These are phyloP conservation scores for Wickerhamiella infanticola DNA, from an alignment of 1,139 yeast species.

Conservation along the genomic window DNA sequence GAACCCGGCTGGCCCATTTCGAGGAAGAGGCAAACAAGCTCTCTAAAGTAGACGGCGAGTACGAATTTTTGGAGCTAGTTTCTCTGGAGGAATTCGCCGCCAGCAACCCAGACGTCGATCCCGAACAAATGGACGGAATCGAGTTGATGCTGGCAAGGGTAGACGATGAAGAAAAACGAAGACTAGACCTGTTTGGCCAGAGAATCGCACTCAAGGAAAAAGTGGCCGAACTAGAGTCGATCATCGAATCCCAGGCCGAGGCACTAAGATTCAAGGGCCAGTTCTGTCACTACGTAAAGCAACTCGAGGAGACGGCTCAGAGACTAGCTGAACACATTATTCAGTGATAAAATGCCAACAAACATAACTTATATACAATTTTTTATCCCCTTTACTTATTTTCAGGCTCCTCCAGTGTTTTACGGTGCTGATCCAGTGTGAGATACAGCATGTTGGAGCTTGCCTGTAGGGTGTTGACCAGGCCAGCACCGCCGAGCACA, in stretches of 20 bases:
- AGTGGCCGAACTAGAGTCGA: slow-evolving; percentile 13
- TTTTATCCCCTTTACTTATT: background rate
- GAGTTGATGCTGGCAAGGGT: slow-evolving; percentile 20
- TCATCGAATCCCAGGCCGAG: background rate
- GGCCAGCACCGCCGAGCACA: slow-evolving; percentile 74
- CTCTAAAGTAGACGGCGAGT: slow-evolving; percentile 18
- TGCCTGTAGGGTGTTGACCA: slow-evolving; percentile 65
- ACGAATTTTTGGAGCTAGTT: slow-evolving; percentile 20
- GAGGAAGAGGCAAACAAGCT: slow-evolving; percentile 20
- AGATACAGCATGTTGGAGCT: slow-evolving; percentile 52
- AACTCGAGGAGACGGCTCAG: background rate
- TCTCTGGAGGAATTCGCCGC: slow-evolving; percentile 19
- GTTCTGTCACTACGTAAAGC: background rate
- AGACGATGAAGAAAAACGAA: slow-evolving; percentile 20
- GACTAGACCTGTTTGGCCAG: slow-evolving; percentile 17
- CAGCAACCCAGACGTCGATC: slow-evolving; percentile 17
- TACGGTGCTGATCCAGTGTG: slow-evolving; percentile 49
- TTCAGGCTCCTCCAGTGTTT: slow-evolving; percentile 28
- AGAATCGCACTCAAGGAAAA: slow-evolving; percentile 17
- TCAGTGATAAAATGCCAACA: background rate
- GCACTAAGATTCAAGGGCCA: background rate
- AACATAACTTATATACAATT: too few species aligned
- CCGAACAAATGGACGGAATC: slow-evolving; percentile 14
- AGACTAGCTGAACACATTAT: background rate
- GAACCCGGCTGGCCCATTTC: slow-evolving; percentile 23